These are phyloP conservation scores for Cercospora sesami DNA, from an alignment of 2,329 filamentous ascomycete genomes.

Conservation along the genomic window DNA sequence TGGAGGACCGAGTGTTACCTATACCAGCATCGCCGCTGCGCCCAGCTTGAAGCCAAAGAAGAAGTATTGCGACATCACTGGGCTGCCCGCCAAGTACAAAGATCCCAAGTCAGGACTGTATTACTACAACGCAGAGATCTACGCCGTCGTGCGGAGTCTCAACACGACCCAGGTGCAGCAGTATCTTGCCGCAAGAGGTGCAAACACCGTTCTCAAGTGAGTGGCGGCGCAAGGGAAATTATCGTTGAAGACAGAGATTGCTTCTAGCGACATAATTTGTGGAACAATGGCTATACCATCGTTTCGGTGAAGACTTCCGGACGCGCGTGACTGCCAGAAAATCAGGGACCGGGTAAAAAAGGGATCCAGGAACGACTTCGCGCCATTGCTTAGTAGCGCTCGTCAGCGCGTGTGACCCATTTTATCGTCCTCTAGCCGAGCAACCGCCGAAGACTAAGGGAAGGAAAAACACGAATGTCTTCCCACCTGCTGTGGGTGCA, in stretches of 20 bases:
- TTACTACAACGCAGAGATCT: conserved; percentile 92
- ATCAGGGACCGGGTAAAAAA: conserved; percentile 9
- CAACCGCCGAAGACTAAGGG: conserved; percentile 9
- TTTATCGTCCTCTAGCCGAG: conserved; percentile 8
- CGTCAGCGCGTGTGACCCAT: conserved; percentile 7
- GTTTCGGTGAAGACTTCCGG: conserved; percentile 10
- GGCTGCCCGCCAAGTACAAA: conserved; percentile 83
- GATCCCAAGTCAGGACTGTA: conserved; percentile 92
- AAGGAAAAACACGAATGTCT: neutral
- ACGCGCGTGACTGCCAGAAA: conserved; percentile 1
- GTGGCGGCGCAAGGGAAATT: conserved; percentile 1
- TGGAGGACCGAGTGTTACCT: conserved; percentile 68
- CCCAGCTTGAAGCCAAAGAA: conserved; percentile 77
- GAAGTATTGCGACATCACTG: conserved; percentile 95
- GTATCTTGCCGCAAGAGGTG: conserved; percentile 84
- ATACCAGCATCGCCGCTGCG: conserved; percentile 94
- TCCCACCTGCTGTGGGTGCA: conserved; percentile 4
- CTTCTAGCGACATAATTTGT: conserved; percentile 13
- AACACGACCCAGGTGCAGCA: conserved; percentile 81
- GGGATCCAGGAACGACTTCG: conserved; percentile 14
- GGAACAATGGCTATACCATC: conserved; percentile 5
- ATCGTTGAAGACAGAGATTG: conserved; percentile 10
- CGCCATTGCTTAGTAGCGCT: conserved; percentile 11
- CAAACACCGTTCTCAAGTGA: conserved; percentile 91
- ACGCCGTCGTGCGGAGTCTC: conserved; percentile 75